Base-by-base conservation (phyloP, 176 grass and related monocot genomes). In the Eremochloa ophiuroides region DNA sequence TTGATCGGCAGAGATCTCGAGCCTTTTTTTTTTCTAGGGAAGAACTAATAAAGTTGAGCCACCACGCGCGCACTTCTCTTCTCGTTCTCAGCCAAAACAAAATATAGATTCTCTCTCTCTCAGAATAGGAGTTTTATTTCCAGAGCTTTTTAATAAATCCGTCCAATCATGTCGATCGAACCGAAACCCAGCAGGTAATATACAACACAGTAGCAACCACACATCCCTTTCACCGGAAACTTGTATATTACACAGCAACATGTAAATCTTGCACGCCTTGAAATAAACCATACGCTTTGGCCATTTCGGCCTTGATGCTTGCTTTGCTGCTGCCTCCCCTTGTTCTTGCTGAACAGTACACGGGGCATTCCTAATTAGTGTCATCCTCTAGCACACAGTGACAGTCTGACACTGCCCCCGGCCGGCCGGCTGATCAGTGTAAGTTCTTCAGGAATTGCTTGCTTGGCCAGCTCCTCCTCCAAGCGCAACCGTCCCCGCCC, bases 211-310 rank as follows among this genome's bases (percentile, higher is more conserved):
- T 25, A 16, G 18, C 55, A 55, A n/a, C 33, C 65, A 35, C 33
- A 35, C 44, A 42, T 83, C 80, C 56, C 56, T 78, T 72, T 83
- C 43, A 26, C 66, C 10, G 10, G 58, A 63, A 83, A 82, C 29
- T 62, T 3, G 34, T 20, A 17, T 59, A 56, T 26, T 66, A 33
- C 17, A 55, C 25, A n/a, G 50, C 7, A 12, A 12, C 7, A 77
- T 55, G 85, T 72, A 83, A 65, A 65, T 27, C 3, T 35, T 78
- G 42, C 66, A 42, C 34, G 34, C 74, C 43, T 66, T 46, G 74
- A 43, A 58, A 73, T 58, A 65, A 87, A 65, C 80, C 80, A 56
- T 63, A 66, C 10, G 55, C 41, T 75, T 75, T 87, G 71, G 74
- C 66, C 47, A 44, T 66, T 65, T 30, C 41, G 62, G 20, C 29